Conservation (phyloP, 1,284 basidiomycete species). For the Cryptococcus sp. region DNA sequence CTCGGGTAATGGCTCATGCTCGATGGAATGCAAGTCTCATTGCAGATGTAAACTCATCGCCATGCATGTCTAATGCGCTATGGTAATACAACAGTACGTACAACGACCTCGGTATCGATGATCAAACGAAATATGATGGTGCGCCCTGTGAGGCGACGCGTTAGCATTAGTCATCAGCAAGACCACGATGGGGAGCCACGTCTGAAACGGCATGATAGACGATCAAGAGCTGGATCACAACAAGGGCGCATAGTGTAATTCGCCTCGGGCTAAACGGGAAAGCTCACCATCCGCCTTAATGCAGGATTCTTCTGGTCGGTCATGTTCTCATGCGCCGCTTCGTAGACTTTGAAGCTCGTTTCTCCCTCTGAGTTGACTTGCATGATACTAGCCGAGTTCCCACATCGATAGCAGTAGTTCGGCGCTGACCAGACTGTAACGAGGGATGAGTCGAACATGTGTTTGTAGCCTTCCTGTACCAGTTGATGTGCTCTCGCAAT, state of each 20-base stretch:
- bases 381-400: conserved; percentile 77
- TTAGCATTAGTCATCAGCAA: neutral
- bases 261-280: neutral
- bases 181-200: neutral
- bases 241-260: neutral
- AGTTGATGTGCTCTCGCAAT: conserved; percentile 94
- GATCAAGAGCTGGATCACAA: neutral
- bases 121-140: conserved; percentile 49
- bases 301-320: conserved; percentile 60
- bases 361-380: conserved; percentile 62
- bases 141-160: conserved; percentile 24
- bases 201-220: no score
- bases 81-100: conserved; percentile 16
- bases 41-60: no score
- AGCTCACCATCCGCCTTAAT: conserved; percentile 43
- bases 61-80: conserved; percentile 5
- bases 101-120: neutral
- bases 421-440: conserved; percentile 98
- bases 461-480: conserved; percentile 95
- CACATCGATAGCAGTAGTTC: conserved; percentile 89
- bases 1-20: no score
- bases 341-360: conserved; percentile 73
- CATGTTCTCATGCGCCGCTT: conserved; percentile 82
- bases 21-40: no score
- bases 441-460: conserved; percentile 92